Evolutionary conservation across 179 eudicot species (phyloP).

Genomic region (Amaranthus tricolor): DNA sequence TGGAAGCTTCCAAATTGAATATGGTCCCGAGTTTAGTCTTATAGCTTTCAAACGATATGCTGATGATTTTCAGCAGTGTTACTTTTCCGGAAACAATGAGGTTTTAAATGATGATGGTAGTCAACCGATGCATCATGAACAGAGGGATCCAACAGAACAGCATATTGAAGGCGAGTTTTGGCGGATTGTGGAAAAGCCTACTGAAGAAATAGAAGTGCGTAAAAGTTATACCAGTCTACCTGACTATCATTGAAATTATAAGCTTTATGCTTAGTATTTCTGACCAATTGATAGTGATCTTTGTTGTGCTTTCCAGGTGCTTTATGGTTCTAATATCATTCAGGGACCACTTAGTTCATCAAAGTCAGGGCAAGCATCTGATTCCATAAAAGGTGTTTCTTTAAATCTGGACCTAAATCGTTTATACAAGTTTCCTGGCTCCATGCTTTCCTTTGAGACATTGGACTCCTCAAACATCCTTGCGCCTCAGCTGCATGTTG

Average conservation of each 20-base stretch:
- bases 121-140: slow-evolving; percentile 17
- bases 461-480: slow-evolving; percentile 32
- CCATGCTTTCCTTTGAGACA: slow-evolving; percentile 68
- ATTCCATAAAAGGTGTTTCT: slow-evolving; percentile 29
- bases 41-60: slow-evolving; percentile 64
- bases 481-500: slow-evolving; percentile 57
- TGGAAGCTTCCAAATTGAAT: slow-evolving; percentile 35
- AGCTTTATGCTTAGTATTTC: slow-evolving; percentile 4
- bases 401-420: slow-evolving; percentile 72
- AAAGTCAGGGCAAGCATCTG: slow-evolving; percentile 22
- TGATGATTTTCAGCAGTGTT: slow-evolving; percentile 54
- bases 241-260: background rate
- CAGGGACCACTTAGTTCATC: slow-evolving; percentile 26
- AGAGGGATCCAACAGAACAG: slow-evolving; percentile 42
- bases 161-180: slow-evolving; percentile 79
- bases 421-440: slow-evolving; percentile 58
- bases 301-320: slow-evolving; percentile 48
- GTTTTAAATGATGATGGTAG: slow-evolving; percentile 20
- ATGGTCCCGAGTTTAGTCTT: slow-evolving; percentile 55
- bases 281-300: slow-evolving; percentile 15
- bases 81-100: slow-evolving; percentile 40
- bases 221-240: slow-evolving; percentile 15
- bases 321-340: slow-evolving; percentile 46
- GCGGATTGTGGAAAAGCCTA: slow-evolving; percentile 71
- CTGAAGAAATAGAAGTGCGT: slow-evolving; percentile 74